Base-by-base conservation (phyloP, 2,329 filamentous ascomycete genomes). In the Verticillium longisporum region DNA sequence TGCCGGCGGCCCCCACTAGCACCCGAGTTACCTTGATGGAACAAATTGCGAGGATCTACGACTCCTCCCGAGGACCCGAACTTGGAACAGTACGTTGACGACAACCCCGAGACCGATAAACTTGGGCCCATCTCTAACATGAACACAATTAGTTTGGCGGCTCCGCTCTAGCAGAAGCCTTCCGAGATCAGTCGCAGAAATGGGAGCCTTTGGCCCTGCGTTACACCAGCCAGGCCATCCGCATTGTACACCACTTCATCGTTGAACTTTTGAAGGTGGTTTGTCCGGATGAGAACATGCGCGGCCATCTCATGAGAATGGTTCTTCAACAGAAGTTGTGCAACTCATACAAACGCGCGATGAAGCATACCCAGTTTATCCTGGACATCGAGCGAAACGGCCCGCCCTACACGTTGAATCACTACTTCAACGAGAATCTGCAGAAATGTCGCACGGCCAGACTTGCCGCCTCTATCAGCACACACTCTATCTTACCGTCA, bases 191-290 rank as follows among this genome's bases (percentile, higher is more conserved):
- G 61, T 78, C 84, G 0, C 63, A 66, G 13, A 84, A 82, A 15
- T 88, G 86, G 86, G 66, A 73, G 0, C 56, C 62, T 0, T 67
- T 88, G 1, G 76, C 80, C 0, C 61, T 76, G 0, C 74, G 73
- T 0, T 83, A 87, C 62, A 73, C 85, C 5, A 79, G 78, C 61
- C 77, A 82, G 32, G 72, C 80, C 2, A 80, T 88, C 5, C 58
- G 74, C 0, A 61, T 81, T 0, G 78, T 86, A 0, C 84, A 88
- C 55, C 61, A 71, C 2, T 88, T 83, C 68, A 81, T 86, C 58
- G 58, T 61, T 1, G 67, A 64, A 0, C 69, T 82, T 0, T 71
- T 89, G 2, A 61, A 68, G 0, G 55, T 66, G 0, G 69, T 79
- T 6, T 84, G 82, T 56, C 66, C 70, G 0, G 81, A 88, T 55